Conservation (phyloP, 371 early-diverging fungal genomes). For the Syncephalastrum contaminatum region DNA sequence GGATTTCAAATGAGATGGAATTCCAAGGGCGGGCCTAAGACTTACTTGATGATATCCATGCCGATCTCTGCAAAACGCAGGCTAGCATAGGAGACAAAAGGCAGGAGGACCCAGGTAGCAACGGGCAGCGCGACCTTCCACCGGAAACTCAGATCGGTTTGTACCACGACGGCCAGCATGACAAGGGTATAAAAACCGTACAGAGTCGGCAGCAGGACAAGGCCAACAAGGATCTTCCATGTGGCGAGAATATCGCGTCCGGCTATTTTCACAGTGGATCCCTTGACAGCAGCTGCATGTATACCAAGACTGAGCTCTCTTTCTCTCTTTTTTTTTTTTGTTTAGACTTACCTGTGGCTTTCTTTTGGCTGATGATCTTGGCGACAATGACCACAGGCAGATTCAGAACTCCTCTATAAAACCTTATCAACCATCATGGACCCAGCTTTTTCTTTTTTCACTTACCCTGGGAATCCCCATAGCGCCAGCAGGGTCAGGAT, state of each 20-base stretch:
- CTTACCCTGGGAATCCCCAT: slow-evolving; percentile 80
- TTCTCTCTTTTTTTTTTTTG: neutral
- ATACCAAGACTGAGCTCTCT: neutral
- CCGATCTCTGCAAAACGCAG: slow-evolving; percentile 82
- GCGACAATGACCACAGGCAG: slow-evolving; percentile 70
- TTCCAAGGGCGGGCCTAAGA: neutral
- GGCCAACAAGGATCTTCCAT: slow-evolving; percentile 84
- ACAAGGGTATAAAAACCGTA: slow-evolving; percentile 66
- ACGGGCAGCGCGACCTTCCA: slow-evolving; percentile 17
- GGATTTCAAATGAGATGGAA: neutral
- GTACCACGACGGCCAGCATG: slow-evolving; percentile 36
- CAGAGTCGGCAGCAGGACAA: slow-evolving; percentile 69
- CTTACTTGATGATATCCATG: slow-evolving; percentile 69
- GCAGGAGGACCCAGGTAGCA: slow-evolving; percentile 45
- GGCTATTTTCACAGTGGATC: slow-evolving; percentile 86
- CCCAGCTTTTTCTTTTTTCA: no score
- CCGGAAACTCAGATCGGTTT: slow-evolving; percentile 17
- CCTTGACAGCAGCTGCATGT: slow-evolving; percentile 70
- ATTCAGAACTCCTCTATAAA: slow-evolving; percentile 64
- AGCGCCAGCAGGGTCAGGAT: slow-evolving; percentile 62
- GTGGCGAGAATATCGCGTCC: slow-evolving; percentile 91
- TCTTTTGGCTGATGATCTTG: slow-evolving; percentile 61
- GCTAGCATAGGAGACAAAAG: slow-evolving; percentile 70
- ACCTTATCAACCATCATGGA: no score
- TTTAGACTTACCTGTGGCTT: slow-evolving; percentile 56